Evolutionary conservation across 2,329 filamentous ascomycete species (phyloP), one percentile per base, ranked within the genome.

Genomic region (Elsinoe necatrix): DNA sequence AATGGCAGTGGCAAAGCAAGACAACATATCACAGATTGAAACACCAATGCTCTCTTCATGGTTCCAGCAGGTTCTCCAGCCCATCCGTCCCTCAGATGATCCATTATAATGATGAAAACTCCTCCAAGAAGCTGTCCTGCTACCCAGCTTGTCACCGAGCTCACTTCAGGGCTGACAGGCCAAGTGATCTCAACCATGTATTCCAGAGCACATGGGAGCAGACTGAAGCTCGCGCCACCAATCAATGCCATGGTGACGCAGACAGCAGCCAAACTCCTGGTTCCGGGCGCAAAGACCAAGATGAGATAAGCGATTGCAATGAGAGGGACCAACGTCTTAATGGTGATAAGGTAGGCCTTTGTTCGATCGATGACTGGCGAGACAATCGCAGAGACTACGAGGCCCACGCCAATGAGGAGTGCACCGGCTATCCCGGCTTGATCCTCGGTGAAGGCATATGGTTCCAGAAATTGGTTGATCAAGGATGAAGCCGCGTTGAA

Each of bases 401-500:
- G 82, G 7, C 93, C 93, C 55, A 93, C 87, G 47, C 95, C 78
- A 67, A 97, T 97, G 31, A 97, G 80, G 7, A 97, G 72, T 0
- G 87, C 93, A 61, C 93, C 93, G 9, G 85, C 89, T 65, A 97
- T 91, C 31, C 93, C 93, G 20, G 92, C 88, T 57, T 95, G 80
- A 61, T 86, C 85, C 68, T 95, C 86, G 58, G 75, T 80, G 78
- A 89, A 95, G 65, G 83, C 87, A 72, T 96, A 92, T 0, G 93
- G 93, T 37, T 81, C 76, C 61, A 97, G 80, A 68, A 97, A 88
- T 68, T 96, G 92, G 74, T 92, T 95, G 8, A 97, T 78, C 1
- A 97, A 81, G 1, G 87, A 87, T 51, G 90, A 95, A 62, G 91
- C 77, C 63, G 86, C 86, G 77, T 97, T 97, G 83, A 98, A 98